Percentiles rank a stretch among this genome's conserved stretches.
Conservation (phyloP, 768 basidiomycete genomes). For the Terana coerulea region DNA sequence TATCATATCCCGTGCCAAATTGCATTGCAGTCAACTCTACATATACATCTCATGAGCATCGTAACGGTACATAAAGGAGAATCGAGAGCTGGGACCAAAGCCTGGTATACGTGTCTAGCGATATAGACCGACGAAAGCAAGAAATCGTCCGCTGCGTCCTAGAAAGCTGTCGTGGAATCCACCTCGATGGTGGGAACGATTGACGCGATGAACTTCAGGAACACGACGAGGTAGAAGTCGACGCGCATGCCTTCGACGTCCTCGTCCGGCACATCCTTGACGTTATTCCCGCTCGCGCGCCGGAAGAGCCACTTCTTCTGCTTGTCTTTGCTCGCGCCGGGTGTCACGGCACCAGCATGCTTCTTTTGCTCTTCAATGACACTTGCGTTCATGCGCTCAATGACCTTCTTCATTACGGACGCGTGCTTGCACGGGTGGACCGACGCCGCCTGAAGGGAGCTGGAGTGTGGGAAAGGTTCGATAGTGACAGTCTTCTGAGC, state of each 20-base stretch:
- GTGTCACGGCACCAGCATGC: slow-evolving; percentile 25
- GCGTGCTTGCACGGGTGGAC: slow-evolving; percentile 99
- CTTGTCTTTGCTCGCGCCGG: slow-evolving; percentile 39
- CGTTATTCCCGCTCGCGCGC: slow-evolving; percentile 57
- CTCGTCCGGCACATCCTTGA: slow-evolving; percentile 49
- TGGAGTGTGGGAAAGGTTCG: slow-evolving; percentile 94
- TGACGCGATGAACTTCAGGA: slow-evolving; percentile 98
- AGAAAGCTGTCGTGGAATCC: slow-evolving; percentile 72
- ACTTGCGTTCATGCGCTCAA: slow-evolving; percentile 94
- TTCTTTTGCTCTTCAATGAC: slow-evolving; percentile 79
- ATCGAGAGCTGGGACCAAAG: slow-evolving; percentile 9
- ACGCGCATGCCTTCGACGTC: slow-evolving; percentile 90
- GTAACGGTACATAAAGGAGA: not conserved
- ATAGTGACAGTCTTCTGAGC: slow-evolving; percentile 99
- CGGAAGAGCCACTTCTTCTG: slow-evolving; percentile 88
- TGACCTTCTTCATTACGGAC: slow-evolving; percentile 99
- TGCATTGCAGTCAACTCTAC: slow-evolving; percentile 7
- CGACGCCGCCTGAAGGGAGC: slow-evolving; percentile 80
- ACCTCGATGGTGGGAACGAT: slow-evolving; percentile 99
- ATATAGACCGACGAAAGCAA: slow-evolving; percentile 7
- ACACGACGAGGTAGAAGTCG: slow-evolving; percentile 96
- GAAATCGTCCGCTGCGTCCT: slow-evolving; percentile 4
- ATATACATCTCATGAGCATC: slow-evolving; percentile 7
- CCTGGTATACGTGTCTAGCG: slow-evolving; percentile 12
- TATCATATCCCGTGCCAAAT: not conserved